Percentiles rank a stretch among this genome's conserved stretches.
Conservation (phyloP, 129 eudicot genomes). For the Flaveria robusta region DNA sequence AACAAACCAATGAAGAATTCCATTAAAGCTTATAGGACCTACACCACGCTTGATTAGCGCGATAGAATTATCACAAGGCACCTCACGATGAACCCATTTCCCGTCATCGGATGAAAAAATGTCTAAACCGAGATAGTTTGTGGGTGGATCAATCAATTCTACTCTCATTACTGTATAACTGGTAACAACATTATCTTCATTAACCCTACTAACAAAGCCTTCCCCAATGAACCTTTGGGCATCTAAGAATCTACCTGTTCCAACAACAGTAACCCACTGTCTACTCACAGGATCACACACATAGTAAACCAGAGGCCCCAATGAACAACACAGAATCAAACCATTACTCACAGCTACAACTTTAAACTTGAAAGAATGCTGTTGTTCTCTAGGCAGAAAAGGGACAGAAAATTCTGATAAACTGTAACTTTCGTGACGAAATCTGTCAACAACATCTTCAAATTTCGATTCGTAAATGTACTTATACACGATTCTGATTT, state of each 20-base stretch:
- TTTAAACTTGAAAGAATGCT: no score
- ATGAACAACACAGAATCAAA: no score
- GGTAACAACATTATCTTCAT: slow-evolving; percentile 34
- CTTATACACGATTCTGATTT: no score
- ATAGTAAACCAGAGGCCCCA: slow-evolving; percentile 19
- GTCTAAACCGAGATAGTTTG: slow-evolving; percentile 13
- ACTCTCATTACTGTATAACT: slow-evolving; percentile 35
- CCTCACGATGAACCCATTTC: slow-evolving; percentile 19
- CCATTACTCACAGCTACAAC: no score
- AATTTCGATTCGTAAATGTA: no score
- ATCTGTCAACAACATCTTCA: no score
- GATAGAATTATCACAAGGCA: slow-evolving; percentile 17
- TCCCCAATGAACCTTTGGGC: slow-evolving; percentile 21
- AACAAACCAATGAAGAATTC: slow-evolving; percentile 39
- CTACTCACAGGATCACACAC: slow-evolving; percentile 41
- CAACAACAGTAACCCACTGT: slow-evolving; percentile 26
- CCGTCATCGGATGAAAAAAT: slow-evolving; percentile 28
- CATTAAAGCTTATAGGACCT: slow-evolving; percentile 32
- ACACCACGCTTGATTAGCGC: slow-evolving; percentile 18
- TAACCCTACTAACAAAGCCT: slow-evolving; percentile 32
- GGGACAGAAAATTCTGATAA: no score
- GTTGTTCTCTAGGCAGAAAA: no score
- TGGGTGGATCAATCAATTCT: neutral
- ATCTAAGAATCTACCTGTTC: neutral
- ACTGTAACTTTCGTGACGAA: no score